Conservation (phyloP, 768 basidiomycete genomes). For the Suillus subaureus region DNA sequence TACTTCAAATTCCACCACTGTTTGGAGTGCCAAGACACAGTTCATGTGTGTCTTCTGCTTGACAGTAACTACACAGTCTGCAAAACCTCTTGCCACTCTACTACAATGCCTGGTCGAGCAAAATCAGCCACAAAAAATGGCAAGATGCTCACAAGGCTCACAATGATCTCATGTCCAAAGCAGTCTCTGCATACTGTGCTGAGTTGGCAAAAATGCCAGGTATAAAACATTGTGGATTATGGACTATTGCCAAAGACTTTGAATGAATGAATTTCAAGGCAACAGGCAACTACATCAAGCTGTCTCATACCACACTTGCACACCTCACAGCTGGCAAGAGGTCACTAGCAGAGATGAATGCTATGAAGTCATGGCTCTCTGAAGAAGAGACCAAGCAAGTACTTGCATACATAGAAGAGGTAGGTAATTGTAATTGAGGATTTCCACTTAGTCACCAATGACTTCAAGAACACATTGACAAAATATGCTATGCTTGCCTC, state of each 20-base stretch:
- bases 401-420: slow-evolving; percentile 30
- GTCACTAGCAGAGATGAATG: slow-evolving; percentile 28
- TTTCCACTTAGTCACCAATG: slow-evolving; percentile 38
- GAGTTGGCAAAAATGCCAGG: slow-evolving; percentile 11
- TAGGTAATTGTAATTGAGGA: slow-evolving; percentile 33
- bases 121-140: slow-evolving; percentile 19
- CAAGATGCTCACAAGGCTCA: slow-evolving; percentile 19
- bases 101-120: background rate
- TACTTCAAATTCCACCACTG: background rate
- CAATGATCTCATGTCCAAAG: slow-evolving; percentile 17
- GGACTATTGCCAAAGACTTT: slow-evolving; percentile 19
- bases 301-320: slow-evolving; percentile 21
- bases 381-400: slow-evolving; percentile 31
- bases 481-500: slow-evolving; percentile 27
- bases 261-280: slow-evolving; percentile 11
- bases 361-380: slow-evolving; percentile 30
- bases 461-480: slow-evolving; percentile 37
- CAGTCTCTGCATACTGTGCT: slow-evolving; percentile 9
- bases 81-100: background rate
- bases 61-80: slow-evolving; percentile 1
- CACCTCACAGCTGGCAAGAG: slow-evolving; percentile 20
- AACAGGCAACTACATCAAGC: slow-evolving; percentile 18
- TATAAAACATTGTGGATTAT: slow-evolving; percentile 3
- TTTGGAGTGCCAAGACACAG: background rate
- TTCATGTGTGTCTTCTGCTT: background rate